Base-by-base conservation (phyloP, 208 protist species). In the Crithidia thermophila region DNA sequence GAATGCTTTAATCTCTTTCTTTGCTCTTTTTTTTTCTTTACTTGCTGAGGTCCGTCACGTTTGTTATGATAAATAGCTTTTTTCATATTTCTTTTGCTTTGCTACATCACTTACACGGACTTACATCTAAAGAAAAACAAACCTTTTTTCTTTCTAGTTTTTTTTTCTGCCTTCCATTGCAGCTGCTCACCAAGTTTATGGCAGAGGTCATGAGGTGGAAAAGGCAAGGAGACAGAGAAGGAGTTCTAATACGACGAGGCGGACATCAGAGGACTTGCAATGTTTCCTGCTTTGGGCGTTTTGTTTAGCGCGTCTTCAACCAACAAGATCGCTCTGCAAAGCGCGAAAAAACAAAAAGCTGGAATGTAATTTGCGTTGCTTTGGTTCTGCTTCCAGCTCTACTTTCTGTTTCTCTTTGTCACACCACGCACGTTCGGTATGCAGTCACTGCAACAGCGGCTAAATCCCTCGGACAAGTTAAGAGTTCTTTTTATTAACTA, bases 81-180 rank as follows among this genome's bases (percentile, higher is more conserved):
- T 21, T 25, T 1, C 50, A 25, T 5, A 25, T 61, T 61, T 61
- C 31, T 60, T 60, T 47, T 60, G 16, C 40, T 43, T 45, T 36
- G 9, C 20, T 59, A 14, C 14, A 11, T 9, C 16, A 39, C 57
- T 52, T 51, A 30, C 57, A 20, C 31, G n/a, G 34, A 43, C 52
- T 63, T 39, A 52, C 43, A 30, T 42, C 39, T 58, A 58, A 27
- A 10, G 43, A 7, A 30, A 43, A 61, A 13, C n/a, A n/a, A n/a
- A n/a, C 11, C 34, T 14, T 27, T 46, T 14, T 18, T 56, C 13
- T 16, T 57, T 40, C 13, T 45, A n/a, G 6, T 34, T 57, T 42
- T 20, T 43, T 43, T 43, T 43, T 43, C 39, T 43, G 39, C 13
- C 39, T 43, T 10, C 39, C 10, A 43, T 16, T 10, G 16, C 16